phyloP scores from a whole-genome alignment of 129 eudicot species.

The Artemisia argyi region DNA sequence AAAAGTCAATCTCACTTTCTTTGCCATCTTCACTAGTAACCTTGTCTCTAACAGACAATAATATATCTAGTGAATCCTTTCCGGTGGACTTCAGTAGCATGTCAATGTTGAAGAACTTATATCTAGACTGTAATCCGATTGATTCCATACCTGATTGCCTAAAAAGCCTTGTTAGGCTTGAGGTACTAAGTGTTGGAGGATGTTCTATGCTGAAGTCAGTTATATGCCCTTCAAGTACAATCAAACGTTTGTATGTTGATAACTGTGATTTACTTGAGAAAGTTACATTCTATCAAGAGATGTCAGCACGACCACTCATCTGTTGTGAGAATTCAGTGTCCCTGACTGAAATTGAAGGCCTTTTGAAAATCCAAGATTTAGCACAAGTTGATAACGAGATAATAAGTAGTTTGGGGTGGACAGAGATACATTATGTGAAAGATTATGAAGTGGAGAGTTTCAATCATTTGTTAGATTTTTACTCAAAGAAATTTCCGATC shows the following conservation, averaged over 20 bases:
- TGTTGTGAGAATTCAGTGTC: not conserved
- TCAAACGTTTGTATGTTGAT: not conserved
- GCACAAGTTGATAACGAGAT: slow-evolving; percentile 6
- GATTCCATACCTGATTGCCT: slow-evolving; percentile 21
- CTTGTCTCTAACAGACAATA: slow-evolving; percentile 12
- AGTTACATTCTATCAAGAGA: not conserved
- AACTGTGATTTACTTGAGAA: not conserved
- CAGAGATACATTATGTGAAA: not conserved
- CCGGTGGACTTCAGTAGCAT: slow-evolving; percentile 21
- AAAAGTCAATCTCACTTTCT: not conserved
- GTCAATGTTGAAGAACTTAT: slow-evolving; percentile 7
- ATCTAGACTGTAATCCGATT: slow-evolving; percentile 21
- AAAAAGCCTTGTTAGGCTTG: slow-evolving; percentile 12
- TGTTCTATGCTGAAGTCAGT: slow-evolving; percentile 5
- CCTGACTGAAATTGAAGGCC: slow-evolving; percentile 1
- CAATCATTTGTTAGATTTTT: not conserved
- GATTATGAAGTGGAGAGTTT: not conserved
- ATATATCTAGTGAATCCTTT: slow-evolving; percentile 19
- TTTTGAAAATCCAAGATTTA: not conserved
- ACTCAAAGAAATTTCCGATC: not conserved
- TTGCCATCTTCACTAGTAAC: not conserved
- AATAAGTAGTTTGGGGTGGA: slow-evolving; percentile 14
- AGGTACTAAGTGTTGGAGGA: not conserved
- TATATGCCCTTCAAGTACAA: not conserved
- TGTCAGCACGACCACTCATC: too few relatives aligned